phyloP scores from a whole-genome alignment of 2,329 filamentous ascomycete genomes.

The Curvularia eragrostidis region DNA sequence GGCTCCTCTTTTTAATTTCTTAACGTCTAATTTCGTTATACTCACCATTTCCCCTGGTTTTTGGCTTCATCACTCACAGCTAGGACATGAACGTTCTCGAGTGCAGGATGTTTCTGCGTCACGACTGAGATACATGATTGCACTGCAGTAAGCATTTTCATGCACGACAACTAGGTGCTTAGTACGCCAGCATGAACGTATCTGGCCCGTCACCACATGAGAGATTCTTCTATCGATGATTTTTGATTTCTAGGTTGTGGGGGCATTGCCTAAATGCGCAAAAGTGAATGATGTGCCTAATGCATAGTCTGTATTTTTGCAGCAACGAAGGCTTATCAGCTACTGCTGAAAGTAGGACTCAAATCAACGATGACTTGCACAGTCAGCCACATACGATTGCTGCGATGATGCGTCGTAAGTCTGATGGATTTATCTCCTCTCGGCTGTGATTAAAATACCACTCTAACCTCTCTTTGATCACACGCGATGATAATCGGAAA shows the following conservation, averaged over 20 bases:
- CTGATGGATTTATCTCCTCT: background rate
- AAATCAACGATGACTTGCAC: background rate
- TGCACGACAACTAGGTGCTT: background rate
- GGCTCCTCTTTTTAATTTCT: background rate
- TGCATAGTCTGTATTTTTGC: background rate
- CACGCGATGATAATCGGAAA: background rate
- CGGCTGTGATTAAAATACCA: background rate
- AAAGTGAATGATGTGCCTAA: background rate
- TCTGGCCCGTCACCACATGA: background rate
- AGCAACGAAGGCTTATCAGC: background rate
- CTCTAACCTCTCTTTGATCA: background rate
- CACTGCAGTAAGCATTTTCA: background rate
- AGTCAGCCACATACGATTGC: background rate
- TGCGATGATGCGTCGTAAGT: background rate
- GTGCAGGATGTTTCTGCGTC: background rate
- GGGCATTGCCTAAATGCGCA: background rate
- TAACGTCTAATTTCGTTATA: background rate
- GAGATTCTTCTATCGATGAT: background rate
- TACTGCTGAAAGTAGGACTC: background rate
- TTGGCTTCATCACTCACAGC: background rate
- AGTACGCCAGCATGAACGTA: background rate
- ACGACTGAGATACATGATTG: background rate
- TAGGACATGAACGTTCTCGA: background rate
- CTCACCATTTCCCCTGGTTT: background rate
- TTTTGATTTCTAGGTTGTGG: background rate